These are phyloP conservation scores for Cylindricascospora bacillispora DNA, from an alignment of 1,139 yeast species.

Conservation along the genomic window DNA sequence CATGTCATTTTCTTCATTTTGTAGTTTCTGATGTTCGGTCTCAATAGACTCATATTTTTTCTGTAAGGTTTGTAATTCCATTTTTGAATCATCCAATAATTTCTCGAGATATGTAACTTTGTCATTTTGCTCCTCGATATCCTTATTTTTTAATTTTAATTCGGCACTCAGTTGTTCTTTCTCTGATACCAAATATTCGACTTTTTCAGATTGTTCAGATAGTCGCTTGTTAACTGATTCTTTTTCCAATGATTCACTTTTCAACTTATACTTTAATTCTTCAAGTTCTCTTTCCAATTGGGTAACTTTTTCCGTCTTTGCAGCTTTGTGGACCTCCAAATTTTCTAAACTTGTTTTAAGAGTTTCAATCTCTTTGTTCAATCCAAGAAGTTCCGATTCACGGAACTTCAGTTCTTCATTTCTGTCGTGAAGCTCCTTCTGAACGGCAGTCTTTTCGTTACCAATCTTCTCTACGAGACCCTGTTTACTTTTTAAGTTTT, in stretches of 20 bases:
- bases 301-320: conserved; percentile 3
- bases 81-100: not conserved
- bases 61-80: not conserved
- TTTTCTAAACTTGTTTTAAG: not conserved
- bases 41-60: too few species aligned
- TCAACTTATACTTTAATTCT: not conserved
- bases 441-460: too few species aligned
- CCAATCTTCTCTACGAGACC: too few species aligned
- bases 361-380: not conserved
- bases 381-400: too few species aligned
- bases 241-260: not conserved
- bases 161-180: too few species aligned
- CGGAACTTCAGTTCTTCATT: too few species aligned
- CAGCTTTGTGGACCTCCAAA: conserved; percentile 4
- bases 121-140: not conserved
- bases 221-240: too few species aligned
- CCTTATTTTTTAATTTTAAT: not conserved
- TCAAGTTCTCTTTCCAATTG: conserved; percentile 6
- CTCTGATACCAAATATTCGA: too few species aligned
- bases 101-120: not conserved
- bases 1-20: not conserved
- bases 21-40: too few species aligned
- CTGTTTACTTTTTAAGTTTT: too few species aligned
- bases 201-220: too few species aligned
- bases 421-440: too few species aligned